Evolutionary conservation across 805 yeast species (phyloP).

Genomic region (Metschnikowia anglica): DNA sequence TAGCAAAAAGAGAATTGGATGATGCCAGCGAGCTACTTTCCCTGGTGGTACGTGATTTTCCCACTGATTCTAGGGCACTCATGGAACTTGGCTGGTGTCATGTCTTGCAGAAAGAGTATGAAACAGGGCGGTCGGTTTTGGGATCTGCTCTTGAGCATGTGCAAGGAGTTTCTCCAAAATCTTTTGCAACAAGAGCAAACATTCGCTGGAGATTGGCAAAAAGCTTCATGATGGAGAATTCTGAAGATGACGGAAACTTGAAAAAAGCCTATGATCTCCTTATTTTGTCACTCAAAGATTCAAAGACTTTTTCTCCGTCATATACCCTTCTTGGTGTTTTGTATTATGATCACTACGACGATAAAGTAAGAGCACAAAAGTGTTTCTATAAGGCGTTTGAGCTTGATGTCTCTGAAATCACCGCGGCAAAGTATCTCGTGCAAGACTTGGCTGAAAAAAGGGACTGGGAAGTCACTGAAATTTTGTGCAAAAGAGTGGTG

Average conservation of each 20-base stretch:
- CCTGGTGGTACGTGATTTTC: conserved; percentile 47
- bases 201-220: conserved; percentile 74
- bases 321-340: conserved; percentile 78
- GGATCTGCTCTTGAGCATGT: conserved; percentile 41
- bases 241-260: conserved; percentile 23
- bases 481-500: conserved; percentile 65
- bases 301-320: conserved; percentile 69
- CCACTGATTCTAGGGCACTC: conserved; percentile 57
- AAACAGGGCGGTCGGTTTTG: conserved; percentile 54
- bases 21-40: conserved; percentile 56
- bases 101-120: conserved; percentile 50
- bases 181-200: conserved; percentile 57
- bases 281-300: conserved; percentile 60
- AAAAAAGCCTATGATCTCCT: conserved; percentile 57
- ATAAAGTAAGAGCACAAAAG: conserved; percentile 68
- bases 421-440: conserved; percentile 72
- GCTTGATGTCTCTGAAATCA: conserved; percentile 70
- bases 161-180: conserved; percentile 51
- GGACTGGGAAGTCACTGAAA: conserved; percentile 86
- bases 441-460: conserved; percentile 60
- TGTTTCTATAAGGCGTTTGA: conserved; percentile 91
- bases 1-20: conserved; percentile 58
- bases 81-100: conserved; percentile 80
- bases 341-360: conserved; percentile 59
- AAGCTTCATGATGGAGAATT: conserved; percentile 45